These are phyloP conservation scores for Colletotrichum sp. DNA, from an alignment of 2,329 filamentous ascomycete species.

Conservation along the genomic window DNA sequence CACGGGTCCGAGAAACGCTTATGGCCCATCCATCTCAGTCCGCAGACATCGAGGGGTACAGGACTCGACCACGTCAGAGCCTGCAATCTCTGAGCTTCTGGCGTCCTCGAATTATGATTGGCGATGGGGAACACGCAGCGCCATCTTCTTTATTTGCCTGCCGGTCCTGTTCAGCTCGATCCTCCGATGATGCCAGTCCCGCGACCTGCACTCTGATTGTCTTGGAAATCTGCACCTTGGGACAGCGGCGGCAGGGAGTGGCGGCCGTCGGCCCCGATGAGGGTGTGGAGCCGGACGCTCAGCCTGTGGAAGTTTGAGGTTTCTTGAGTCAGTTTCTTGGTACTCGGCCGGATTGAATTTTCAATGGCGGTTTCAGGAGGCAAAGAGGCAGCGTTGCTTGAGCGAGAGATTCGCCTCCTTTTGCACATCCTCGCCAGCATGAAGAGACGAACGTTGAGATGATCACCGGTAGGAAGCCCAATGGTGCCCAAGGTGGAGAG, in stretches of 20 bases:
- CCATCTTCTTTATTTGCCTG: neutral
- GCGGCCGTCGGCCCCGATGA: conserved; percentile 1
- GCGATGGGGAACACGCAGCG: neutral
- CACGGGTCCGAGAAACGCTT: neutral
- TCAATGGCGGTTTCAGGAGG: conserved; percentile 17
- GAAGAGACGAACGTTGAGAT: conserved; percentile 18
- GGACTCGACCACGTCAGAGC: neutral
- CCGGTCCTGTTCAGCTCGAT: neutral
- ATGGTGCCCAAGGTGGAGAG: conserved; percentile 21
- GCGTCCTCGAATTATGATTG: neutral
- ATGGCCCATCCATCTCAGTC: neutral
- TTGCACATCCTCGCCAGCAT: neutral
- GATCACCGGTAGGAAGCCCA: neutral
- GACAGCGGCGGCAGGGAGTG: neutral
- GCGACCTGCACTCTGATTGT: neutral
- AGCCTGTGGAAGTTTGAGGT: neutral
- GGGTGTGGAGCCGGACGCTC: conserved; percentile 9
- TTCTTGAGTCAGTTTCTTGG: conserved; percentile 1
- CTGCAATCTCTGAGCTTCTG: neutral
- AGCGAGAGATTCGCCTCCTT: conserved; percentile 6
- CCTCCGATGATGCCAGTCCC: neutral
- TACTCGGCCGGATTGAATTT: conserved; percentile 17
- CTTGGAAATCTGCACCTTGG: neutral
- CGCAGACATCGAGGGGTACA: neutral
- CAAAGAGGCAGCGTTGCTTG: neutral